A percentile compares a stretch with the other conserved stretches of the same genome.
Evolutionary conservation across 129 eudicot genomes (phyloP).

Genomic region (Chrysanthemum seticuspe): DNA sequence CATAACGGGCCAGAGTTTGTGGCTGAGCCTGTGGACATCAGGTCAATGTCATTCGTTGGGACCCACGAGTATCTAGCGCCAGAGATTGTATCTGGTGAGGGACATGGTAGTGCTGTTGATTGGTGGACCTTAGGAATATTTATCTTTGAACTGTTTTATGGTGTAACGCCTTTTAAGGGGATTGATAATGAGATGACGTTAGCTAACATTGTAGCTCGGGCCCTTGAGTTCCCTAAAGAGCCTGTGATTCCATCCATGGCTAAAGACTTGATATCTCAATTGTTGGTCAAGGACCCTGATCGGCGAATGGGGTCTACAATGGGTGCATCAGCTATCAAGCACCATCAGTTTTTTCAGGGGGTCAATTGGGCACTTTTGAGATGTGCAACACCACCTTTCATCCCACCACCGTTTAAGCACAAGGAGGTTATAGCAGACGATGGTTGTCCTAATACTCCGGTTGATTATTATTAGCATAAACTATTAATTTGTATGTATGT

Average conservation of each 20-base stretch:
- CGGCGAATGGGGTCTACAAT: constrained; percentile 71
- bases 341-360: constrained; percentile 79
- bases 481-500: constrained; percentile 15
- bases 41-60: constrained; percentile 97
- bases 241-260: constrained; percentile 60
- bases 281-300: constrained; percentile 78
- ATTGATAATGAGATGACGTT: constrained; percentile 76
- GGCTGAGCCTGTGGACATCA: constrained; percentile 76
- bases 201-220: constrained; percentile 90
- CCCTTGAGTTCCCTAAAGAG: constrained; percentile 89
- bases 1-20: constrained; percentile 68
- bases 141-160: constrained; percentile 77
- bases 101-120: constrained; percentile 96
- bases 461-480: constrained; percentile 62
- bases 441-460: constrained; percentile 59
- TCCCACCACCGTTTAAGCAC: constrained; percentile 59
- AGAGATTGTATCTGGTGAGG: constrained; percentile 89
- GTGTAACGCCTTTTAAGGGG: constrained; percentile 87
- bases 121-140: constrained; percentile 97
- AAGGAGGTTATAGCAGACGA: constrained; percentile 52
- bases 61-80: constrained; percentile 97
- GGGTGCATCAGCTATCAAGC: constrained; percentile 87
- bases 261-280: constrained; percentile 63
- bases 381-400: constrained; percentile 70
- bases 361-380: constrained; percentile 90